Base-by-base conservation (phyloP, 768 basidiomycete genomes). In the Lactarius akahatsu region DNA sequence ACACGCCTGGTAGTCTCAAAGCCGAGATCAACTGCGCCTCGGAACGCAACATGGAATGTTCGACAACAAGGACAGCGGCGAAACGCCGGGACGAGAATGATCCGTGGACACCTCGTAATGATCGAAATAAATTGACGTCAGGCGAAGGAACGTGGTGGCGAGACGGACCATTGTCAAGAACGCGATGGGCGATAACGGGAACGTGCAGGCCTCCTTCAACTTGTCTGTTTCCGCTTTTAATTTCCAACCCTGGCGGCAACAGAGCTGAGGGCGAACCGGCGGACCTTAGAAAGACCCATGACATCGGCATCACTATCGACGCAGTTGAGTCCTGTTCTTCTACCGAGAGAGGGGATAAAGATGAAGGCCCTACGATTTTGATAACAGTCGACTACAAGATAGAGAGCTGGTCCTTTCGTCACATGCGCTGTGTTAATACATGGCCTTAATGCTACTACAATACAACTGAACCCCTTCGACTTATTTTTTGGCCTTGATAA, bases 401-500 rank as follows among this genome's bases (percentile, higher is more conserved):
- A 32, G 7, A 32, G 30, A 32, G 6, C 7, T 43, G 18, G 7
- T 43, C 43, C 0, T 43, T 43, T 20, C 43, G 18, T 43, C 20
- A 43, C 43, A 43, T 20, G 18, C 38, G 38, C 38, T 40, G 16
- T 20, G 43, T 43, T 20, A 43, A 0, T 43, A 43, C 18, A 20
- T 18, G 43, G 43, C 43, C 43, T 20, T 20, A 20, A 43, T 20
- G 16, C 7, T 43, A 6, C 41, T 43, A 43, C 41, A 43, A 16
- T 18, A 40, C 43, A 45, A 45, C 43, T 20, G 16, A 45, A 45
- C 3, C n/a, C 50, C 26, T 26, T 52, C 50, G 50, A 26, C 11
- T 70, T 63, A 72, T 32, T 56, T 69, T 72, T 85, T 85, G 34
- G 79, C 72, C 73, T 79, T 89, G 71, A 96, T 96, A 75, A 96